A percentile compares a stretch with the other conserved stretches of the same genome.
Evolutionary conservation across 2,329 filamentous ascomycete species (phyloP).

Genomic region (Fusarium albosuccineum): DNA sequence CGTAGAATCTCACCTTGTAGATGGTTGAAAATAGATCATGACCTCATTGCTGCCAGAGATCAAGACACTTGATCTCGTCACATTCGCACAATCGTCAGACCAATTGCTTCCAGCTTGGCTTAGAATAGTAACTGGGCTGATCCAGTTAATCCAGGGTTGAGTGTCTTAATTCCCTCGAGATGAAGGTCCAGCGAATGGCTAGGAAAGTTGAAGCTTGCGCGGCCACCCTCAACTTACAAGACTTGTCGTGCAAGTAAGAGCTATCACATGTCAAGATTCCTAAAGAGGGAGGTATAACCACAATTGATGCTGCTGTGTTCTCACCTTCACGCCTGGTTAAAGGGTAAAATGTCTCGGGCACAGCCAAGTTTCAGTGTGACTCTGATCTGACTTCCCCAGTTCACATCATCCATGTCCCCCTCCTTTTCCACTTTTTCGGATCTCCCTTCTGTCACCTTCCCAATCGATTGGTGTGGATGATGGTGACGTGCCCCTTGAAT

Average conservation of each 20-base stretch:
- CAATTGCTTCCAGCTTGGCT: neutral
- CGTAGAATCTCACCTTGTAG: neutral
- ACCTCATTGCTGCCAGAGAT: neutral
- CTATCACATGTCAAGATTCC: slow-evolving; percentile 7
- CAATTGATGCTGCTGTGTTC: neutral
- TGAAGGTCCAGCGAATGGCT: neutral
- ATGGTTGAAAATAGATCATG: slow-evolving; percentile 7
- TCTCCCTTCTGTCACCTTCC: neutral
- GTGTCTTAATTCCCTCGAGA: neutral
- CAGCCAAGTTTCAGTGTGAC: slow-evolving; percentile 15
- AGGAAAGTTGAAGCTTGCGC: too few relatives aligned
- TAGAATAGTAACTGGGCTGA: neutral
- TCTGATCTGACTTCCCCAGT: slow-evolving; percentile 7
- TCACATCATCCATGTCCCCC: slow-evolving; percentile 11
- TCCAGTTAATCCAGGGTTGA: neutral
- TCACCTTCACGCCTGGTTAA: slow-evolving; percentile 3
- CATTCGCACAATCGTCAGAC: neutral
- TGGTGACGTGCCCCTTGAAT: slow-evolving; percentile 5
- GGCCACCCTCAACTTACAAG: too few relatives aligned
- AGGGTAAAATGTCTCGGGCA: slow-evolving; percentile 2
- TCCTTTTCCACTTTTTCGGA: neutral
- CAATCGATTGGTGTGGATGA: neutral
- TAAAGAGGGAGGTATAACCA: neutral
- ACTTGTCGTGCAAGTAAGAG: neutral
- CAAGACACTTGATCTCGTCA: neutral